Evolutionary conservation across 345 rosid genomes (phyloP).

Genomic region (Kandelia obovata): DNA sequence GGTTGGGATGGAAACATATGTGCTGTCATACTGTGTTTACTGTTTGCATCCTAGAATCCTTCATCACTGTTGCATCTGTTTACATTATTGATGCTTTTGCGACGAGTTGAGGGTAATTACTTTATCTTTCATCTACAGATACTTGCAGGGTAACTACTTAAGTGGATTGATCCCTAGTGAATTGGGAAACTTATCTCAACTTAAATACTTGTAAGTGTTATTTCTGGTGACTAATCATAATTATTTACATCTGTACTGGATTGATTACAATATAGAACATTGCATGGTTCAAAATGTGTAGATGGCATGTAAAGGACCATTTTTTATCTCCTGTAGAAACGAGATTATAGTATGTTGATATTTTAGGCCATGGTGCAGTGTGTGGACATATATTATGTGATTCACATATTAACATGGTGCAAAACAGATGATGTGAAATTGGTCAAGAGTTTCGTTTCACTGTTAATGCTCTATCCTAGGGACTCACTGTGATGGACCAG

Average conservation of each 20-base stretch:
- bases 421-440: neutral
- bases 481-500: neutral
- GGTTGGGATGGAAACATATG: too few species aligned
- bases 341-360: neutral
- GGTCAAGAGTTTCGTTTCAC: neutral
- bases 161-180: constrained; percentile 74
- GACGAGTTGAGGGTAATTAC: constrained; percentile 1
- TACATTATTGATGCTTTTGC: neutral
- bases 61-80: neutral
- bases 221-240: constrained; percentile 8
- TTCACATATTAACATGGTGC: neutral
- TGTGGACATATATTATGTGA: neutral
- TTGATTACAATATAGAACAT: neutral
- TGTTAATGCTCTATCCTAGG: neutral
- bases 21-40: neutral
- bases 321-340: neutral
- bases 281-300: neutral
- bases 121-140: constrained; percentile 38
- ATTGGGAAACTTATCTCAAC: constrained; percentile 66
- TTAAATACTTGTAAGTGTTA: constrained; percentile 61
- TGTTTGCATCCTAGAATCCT: neutral
- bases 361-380: neutral
- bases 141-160: constrained; percentile 85
- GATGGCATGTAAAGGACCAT: neutral
- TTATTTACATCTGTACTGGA: neutral